phyloP scores from a whole-genome alignment of 805 yeast species.

The Candida saitoana region DNA sequence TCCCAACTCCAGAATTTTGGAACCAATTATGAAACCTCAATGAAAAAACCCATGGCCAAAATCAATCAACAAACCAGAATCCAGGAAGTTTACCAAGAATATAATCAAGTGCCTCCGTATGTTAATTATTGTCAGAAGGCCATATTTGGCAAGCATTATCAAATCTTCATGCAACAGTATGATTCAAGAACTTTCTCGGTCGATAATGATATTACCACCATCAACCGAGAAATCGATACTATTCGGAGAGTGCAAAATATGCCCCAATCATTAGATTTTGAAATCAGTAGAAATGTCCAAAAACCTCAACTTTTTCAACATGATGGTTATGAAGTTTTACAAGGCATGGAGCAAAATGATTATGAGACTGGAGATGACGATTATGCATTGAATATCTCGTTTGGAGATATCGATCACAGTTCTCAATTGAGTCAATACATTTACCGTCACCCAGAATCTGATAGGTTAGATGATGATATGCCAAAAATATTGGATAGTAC shows the following conservation, averaged over 20 bases:
- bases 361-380: constrained; percentile 6
- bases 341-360: background rate
- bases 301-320: constrained; percentile 8
- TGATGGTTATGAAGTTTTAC: constrained; percentile 6
- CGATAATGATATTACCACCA: background rate
- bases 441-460: background rate
- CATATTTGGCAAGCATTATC: background rate
- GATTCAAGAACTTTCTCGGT: background rate
- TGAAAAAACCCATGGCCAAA: background rate
- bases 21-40: background rate
- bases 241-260: constrained; percentile 1
- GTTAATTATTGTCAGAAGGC: constrained; percentile 2
- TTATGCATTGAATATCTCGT: constrained; percentile 1
- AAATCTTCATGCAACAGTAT: background rate
- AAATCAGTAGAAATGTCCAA: constrained; percentile 8
- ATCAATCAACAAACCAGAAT: background rate
- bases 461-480: background rate
- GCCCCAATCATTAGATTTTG: constrained; percentile 1
- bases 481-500: background rate
- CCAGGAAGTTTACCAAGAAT: background rate
- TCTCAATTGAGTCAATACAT: background rate
- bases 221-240: constrained; percentile 1
- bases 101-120: constrained; percentile 3
- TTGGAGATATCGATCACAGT: constrained; percentile 3
- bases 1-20: background rate